Evolutionary conservation across 2,329 filamentous ascomycete species (phyloP).

Genomic region (Trichoderma polysporum): DNA sequence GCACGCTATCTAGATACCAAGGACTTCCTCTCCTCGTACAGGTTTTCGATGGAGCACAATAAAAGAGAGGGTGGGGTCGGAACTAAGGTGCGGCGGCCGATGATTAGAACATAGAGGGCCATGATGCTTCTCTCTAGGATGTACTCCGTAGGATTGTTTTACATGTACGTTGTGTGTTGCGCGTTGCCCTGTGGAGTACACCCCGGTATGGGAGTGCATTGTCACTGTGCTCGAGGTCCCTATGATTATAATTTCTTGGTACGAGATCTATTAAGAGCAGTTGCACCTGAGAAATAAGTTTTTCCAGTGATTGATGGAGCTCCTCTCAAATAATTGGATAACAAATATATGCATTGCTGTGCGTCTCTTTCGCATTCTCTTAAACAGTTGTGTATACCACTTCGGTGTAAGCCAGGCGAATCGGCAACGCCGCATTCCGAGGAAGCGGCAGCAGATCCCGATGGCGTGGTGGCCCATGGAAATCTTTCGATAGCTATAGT

Average conservation of each 20-base stretch:
- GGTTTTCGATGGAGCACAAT: not conserved
- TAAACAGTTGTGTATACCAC: too few species aligned
- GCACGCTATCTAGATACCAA: not conserved
- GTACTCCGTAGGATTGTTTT: not conserved
- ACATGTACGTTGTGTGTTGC: not conserved
- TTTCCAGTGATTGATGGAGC: not conserved
- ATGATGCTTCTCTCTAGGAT: not conserved
- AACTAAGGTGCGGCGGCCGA: not conserved
- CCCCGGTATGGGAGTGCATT: too few species aligned
- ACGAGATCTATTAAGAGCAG: too few species aligned
- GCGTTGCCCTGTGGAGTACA: too few species aligned
- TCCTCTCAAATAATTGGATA: too few species aligned
- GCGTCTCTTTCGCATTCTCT: too few species aligned
- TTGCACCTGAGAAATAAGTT: too few species aligned
- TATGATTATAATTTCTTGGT: not conserved
- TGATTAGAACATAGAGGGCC: not conserved
- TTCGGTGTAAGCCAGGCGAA: not conserved
- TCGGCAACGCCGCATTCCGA: not conserved
- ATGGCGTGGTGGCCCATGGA: not conserved
- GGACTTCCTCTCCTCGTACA: not conserved
- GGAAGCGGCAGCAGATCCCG: not conserved
- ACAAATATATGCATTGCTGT: too few species aligned
- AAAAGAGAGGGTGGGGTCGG: not conserved
- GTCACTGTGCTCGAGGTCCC: too few species aligned
- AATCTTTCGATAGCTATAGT: not conserved